Conservation (phyloP, 805 yeast species). For the Ogataea dorogensis region DNA sequence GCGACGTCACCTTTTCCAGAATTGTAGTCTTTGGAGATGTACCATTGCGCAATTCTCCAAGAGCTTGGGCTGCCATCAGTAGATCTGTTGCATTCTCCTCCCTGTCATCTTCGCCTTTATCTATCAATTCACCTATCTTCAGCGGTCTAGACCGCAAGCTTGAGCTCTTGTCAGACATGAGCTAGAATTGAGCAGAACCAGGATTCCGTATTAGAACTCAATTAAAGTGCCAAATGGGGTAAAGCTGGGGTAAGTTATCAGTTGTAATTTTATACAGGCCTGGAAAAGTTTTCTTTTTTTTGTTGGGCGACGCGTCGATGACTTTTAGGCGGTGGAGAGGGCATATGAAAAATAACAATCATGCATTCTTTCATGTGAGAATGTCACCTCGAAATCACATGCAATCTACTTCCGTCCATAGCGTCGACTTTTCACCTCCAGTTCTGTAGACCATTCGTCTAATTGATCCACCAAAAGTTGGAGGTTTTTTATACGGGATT, state of each 20-base stretch:
- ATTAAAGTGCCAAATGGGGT: not conserved
- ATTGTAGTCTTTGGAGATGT: slow-evolving; percentile 20
- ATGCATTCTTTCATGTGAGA: not conserved
- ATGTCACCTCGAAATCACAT: slow-evolving; percentile 1
- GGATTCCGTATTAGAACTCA: too few species aligned
- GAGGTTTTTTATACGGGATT: slow-evolving; percentile 38
- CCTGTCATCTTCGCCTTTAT: slow-evolving; percentile 5
- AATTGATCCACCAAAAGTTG: slow-evolving; percentile 52
- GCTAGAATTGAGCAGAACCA: not conserved
- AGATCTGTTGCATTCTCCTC: slow-evolving; percentile 11
- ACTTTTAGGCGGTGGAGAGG: slow-evolving; percentile 6
- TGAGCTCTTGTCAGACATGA: slow-evolving; percentile 7
- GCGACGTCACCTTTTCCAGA: slow-evolving; percentile 37
- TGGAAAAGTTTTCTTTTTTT: slow-evolving; percentile 14
- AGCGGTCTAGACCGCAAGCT: slow-evolving; percentile 13
- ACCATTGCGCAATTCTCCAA: slow-evolving; percentile 28
- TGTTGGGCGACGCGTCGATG: slow-evolving; percentile 15
- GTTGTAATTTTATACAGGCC: slow-evolving; percentile 2
- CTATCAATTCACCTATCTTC: slow-evolving; percentile 17
- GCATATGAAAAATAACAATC: slow-evolving; percentile 6
- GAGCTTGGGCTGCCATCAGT: slow-evolving; percentile 32
- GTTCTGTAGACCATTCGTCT: slow-evolving; percentile 59
- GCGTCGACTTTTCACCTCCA: slow-evolving; percentile 41
- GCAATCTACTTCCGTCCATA: slow-evolving; percentile 10
- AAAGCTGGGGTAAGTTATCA: slow-evolving; percentile 11